Percentiles rank a stretch among this genome's conserved stretches.
Evolutionary conservation across 495 filamentous ascomycete genomes (phyloP).

Genomic region (Penicillium ochrochloron): DNA sequence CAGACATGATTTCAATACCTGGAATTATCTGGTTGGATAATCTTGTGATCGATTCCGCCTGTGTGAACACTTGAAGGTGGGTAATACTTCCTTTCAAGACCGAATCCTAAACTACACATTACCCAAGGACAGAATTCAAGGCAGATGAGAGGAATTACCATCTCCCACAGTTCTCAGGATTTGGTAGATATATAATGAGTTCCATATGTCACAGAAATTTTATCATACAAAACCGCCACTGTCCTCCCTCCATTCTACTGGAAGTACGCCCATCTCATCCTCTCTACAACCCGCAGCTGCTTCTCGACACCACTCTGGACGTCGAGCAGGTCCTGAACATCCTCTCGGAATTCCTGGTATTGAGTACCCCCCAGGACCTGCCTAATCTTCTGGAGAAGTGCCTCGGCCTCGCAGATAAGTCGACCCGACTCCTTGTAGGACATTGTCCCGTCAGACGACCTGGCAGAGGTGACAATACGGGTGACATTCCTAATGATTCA

Average conservation of each 20-base stretch:
- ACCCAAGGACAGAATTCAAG: not conserved
- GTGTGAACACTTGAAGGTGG: not conserved
- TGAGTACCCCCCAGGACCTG: slow-evolving; percentile 69
- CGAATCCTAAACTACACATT: not conserved
- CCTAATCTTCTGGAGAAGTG: slow-evolving; percentile 68
- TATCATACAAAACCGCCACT: not conserved
- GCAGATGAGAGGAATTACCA: not conserved
- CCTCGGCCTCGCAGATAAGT: slow-evolving; percentile 84
- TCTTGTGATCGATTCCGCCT: no score
- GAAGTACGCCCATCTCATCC: slow-evolving; percentile 87
- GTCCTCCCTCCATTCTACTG: slow-evolving; percentile 54
- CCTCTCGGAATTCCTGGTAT: slow-evolving; percentile 80
- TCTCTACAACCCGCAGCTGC: slow-evolving; percentile 75
- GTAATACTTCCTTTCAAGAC: not conserved
- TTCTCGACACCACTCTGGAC: slow-evolving; percentile 69
- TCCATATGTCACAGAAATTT: not conserved
- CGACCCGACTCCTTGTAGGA: slow-evolving; percentile 90
- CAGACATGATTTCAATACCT: no score
- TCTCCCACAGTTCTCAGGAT: not conserved
- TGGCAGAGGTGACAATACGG: slow-evolving; percentile 70
- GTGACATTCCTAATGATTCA: slow-evolving; percentile 68
- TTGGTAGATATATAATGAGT: not conserved
- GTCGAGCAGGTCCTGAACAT: slow-evolving; percentile 81
- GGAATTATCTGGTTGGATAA: no score
- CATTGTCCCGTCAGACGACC: slow-evolving; percentile 66